phyloP scores from a whole-genome alignment of 139 green algal species.

The Tetradesmus lagerheimii region DNA sequence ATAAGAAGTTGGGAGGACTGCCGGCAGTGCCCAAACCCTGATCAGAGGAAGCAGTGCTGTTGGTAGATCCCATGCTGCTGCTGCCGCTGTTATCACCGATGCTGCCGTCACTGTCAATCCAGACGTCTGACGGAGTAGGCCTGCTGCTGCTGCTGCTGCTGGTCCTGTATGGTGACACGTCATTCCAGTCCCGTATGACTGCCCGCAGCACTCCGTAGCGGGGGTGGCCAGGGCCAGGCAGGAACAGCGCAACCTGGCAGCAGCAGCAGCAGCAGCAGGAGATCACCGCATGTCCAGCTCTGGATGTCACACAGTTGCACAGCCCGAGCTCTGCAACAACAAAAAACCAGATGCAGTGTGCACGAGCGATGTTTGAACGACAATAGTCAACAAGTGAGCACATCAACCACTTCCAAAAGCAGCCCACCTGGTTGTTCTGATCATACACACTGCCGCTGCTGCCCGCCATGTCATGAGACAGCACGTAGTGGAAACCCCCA shows the following conservation, averaged over 20 bases:
- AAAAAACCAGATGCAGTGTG: no score
- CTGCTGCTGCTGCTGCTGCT: neutral
- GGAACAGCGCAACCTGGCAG: neutral
- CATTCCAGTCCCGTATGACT: neutral
- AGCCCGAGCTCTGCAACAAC: no score
- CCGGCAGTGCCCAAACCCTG: neutral
- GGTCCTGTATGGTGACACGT: neutral
- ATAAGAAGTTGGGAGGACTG: slow-evolving; percentile 7
- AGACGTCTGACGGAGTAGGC: neutral
- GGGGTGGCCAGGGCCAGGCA: neutral
- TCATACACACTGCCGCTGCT: slow-evolving; percentile 20
- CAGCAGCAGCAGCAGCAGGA: no score
- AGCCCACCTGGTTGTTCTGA: slow-evolving; percentile 14
- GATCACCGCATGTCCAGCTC: no score
- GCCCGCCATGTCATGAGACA: neutral
- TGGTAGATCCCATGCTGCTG: neutral
- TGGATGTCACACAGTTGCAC: no score
- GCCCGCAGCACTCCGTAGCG: neutral
- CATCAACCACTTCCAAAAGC: neutral
- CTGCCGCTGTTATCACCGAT: neutral
- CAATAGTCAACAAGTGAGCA: neutral
- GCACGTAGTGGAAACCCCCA: neutral
- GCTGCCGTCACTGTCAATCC: slow-evolving; percentile 5
- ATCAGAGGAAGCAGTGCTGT: neutral
- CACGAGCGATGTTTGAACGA: no score